Percentiles rank a stretch among this genome's conserved stretches.
Evolutionary conservation across 140 eudicot species (phyloP).

Genomic region (Ambrosia hybrid): DNA sequence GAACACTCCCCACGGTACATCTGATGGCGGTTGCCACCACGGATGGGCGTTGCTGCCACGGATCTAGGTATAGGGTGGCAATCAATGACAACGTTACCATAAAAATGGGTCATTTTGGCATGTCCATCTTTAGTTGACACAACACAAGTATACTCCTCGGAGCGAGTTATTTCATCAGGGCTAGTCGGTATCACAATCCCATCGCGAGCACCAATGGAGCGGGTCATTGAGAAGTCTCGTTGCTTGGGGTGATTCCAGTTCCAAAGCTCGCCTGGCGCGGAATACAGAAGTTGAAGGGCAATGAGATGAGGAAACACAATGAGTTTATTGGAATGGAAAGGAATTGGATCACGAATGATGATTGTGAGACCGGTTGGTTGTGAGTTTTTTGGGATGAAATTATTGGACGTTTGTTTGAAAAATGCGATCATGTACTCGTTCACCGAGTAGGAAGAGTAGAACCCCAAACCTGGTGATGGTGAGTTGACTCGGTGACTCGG

Average conservation of each 20-base stretch:
- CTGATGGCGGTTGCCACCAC: background rate
- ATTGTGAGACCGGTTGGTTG: slow-evolving; percentile 4
- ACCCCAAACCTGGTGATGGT: slow-evolving; percentile 18
- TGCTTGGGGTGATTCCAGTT: slow-evolving; percentile 23
- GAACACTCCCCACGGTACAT: background rate
- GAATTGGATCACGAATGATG: slow-evolving; percentile 10
- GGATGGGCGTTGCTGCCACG: background rate
- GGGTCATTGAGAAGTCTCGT: background rate
- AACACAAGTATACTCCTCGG: slow-evolving; percentile 34
- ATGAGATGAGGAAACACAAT: slow-evolving; percentile 26
- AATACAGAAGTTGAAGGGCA: slow-evolving; percentile 29
- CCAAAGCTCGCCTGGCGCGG: slow-evolving; percentile 33
- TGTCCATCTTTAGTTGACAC: slow-evolving; percentile 7
- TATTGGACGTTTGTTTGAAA: slow-evolving; percentile 11
- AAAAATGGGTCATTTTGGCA: slow-evolving; percentile 20
- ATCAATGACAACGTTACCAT: slow-evolving; percentile 15
- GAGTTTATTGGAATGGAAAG: slow-evolving; percentile 7
- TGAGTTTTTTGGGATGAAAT: slow-evolving; percentile 21
- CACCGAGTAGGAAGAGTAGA: slow-evolving; percentile 16
- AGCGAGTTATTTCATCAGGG: slow-evolving; percentile 5
- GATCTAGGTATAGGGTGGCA: slow-evolving; percentile 21
- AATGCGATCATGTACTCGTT: background rate
- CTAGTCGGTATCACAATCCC: background rate
- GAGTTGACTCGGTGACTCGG: slow-evolving; percentile 15
- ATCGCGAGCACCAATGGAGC: slow-evolving; percentile 9